These are phyloP conservation scores for Gynandropsis gynandra DNA, from an alignment of 345 rosid species.

Conservation along the genomic window DNA sequence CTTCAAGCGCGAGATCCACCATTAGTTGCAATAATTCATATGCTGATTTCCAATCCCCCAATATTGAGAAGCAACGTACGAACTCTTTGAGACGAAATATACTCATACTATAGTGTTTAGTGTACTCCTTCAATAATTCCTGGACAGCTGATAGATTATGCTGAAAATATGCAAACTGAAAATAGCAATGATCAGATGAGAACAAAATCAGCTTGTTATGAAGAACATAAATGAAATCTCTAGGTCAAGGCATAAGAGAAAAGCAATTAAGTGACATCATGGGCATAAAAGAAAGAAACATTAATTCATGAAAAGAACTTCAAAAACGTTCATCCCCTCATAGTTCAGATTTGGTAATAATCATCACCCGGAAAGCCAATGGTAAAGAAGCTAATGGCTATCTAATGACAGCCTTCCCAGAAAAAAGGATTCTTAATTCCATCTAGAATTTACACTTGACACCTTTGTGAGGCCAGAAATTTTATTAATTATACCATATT, in stretches of 20 bases:
- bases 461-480: too few species aligned
- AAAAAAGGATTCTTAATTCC: too few species aligned
- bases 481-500: too few species aligned
- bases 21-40: constrained; percentile 59
- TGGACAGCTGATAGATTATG: constrained; percentile 45
- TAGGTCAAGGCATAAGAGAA: neutral
- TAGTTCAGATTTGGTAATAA: too few species aligned
- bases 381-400: too few species aligned
- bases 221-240: constrained; percentile 9
- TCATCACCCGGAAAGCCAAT: too few species aligned
- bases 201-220: constrained; percentile 1
- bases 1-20: constrained; percentile 43
- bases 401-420: too few species aligned
- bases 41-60: constrained; percentile 68
- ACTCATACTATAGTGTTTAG: constrained; percentile 47
- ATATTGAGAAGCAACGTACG: constrained; percentile 53
- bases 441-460: too few species aligned
- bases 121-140: constrained; percentile 60
- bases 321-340: neutral
- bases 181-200: constrained; percentile 20
- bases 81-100: constrained; percentile 42
- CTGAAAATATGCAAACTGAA: constrained; percentile 81
- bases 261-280: neutral
- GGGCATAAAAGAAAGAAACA: neutral
- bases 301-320: neutral